Evolutionary conservation across 2,329 filamentous ascomycete genomes (phyloP), one percentile per base, ranked within the genome.

Genomic region (Alternaria metachromatica): DNA sequence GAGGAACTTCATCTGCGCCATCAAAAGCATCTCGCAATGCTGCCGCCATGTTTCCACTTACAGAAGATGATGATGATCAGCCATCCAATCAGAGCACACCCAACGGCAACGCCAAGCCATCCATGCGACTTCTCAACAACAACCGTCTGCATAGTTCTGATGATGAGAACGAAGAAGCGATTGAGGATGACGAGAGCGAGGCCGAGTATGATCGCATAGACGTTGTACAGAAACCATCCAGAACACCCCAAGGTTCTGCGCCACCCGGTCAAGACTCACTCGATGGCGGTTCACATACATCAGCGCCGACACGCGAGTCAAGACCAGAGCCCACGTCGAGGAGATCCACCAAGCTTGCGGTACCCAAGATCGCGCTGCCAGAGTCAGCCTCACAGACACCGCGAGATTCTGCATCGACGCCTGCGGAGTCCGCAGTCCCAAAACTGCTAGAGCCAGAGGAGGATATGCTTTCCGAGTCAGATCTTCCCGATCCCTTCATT

Each of bases 401-500:
- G 10, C 69, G 67, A 30, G 72, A 75, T 2, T 63, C 64, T 18
- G 67, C 68, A 11, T 72, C 73, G 6, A 76, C 76, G 9, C 74
- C 73, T 6, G 67, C 70, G 10, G 69, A 72, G 18, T 59, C 67
- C 4, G 59, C 69, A 11, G 60, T 69, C 4, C 70, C 71, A 2
- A 74, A 66, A 61, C 58, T 74, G 13, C 63, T 80, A 2, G 62
- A 74, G 18, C 75, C 76, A 9, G 72, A 75, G 55, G 79, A 80
- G 30, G 79, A 80, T 57, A 59, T 72, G 15, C 68, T 81, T 1
- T 75, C 75, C 2, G 76, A 80, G 15, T 74, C 73, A 3, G 79
- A 81, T 60, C 71, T 81, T n/a, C 79, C 76, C 5, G 72, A 72
- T 6, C 73, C 80, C 3, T 82, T 78, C 68, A 64, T 76, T n/a